Evolutionary conservation across 2,329 filamentous ascomycete species (phyloP).

Genomic region (Aspergillus ochraceoroseus): DNA sequence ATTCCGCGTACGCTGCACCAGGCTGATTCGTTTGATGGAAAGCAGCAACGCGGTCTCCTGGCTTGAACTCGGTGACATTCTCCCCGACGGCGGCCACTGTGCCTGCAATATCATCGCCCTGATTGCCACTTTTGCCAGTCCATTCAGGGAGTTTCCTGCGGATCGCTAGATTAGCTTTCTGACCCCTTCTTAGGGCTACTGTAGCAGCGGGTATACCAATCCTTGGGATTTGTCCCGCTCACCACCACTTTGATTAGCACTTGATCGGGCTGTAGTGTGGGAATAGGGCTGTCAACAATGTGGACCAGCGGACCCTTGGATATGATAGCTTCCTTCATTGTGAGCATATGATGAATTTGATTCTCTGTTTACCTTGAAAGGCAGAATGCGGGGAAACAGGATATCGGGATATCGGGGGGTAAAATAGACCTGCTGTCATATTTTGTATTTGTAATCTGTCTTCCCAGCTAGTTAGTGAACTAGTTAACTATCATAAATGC

Average conservation of each 20-base stretch:
- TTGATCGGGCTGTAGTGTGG: conserved; percentile 35
- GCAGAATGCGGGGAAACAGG: not conserved
- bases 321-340: conserved; percentile 13
- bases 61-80: conserved; percentile 51
- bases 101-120: conserved; percentile 47
- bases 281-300: conserved; percentile 43
- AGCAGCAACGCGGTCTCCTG: conserved; percentile 52
- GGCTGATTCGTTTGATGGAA: conserved; percentile 48
- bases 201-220: too few relatives aligned
- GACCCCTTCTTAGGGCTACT: too few relatives aligned
- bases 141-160: conserved; percentile 15
- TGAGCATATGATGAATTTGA: too few relatives aligned
- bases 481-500: too few relatives aligned
- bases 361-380: not conserved
- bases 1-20: conserved; percentile 54
- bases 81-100: conserved; percentile 49
- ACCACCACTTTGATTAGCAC: conserved; percentile 42
- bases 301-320: conserved; percentile 22
- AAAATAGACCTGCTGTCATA: too few relatives aligned
- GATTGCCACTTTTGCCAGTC: conserved; percentile 7
- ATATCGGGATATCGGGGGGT: too few relatives aligned
- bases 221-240: conserved; percentile 47
- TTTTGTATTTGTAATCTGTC: too few relatives aligned
- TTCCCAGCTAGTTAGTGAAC: too few relatives aligned
- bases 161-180: conserved; percentile 13